phyloP scores from a whole-genome alignment of 2,329 filamentous ascomycete genomes.

The Apiospora marii region DNA sequence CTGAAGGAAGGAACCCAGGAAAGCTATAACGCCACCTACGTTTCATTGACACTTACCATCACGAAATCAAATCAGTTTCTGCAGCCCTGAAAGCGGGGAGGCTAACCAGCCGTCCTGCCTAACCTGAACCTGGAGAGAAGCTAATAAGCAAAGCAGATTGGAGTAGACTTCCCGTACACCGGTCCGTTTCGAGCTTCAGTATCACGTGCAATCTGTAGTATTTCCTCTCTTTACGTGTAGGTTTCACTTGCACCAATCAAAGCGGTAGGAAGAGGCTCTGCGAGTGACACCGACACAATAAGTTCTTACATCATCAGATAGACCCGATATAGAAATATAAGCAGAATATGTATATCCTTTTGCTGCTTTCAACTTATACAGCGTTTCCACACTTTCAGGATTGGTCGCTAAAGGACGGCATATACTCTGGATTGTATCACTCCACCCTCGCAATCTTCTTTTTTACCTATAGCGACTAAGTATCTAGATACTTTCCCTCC shows the following conservation, averaged over 20 bases:
- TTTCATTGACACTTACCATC: background rate
- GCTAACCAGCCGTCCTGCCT: constrained; percentile 13
- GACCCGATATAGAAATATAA: background rate
- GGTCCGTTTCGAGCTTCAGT: background rate
- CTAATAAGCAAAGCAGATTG: background rate
- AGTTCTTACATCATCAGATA: too few species aligned
- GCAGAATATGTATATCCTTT: background rate
- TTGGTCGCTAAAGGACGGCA: background rate
- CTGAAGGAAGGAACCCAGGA: background rate
- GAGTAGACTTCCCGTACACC: background rate
- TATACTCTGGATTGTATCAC: background rate
- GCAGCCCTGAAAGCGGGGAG: constrained; percentile 4
- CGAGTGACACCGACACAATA: background rate
- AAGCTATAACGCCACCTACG: constrained; percentile 13
- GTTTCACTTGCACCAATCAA: background rate
- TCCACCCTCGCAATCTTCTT: background rate
- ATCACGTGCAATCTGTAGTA: background rate
- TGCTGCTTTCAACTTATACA: background rate
- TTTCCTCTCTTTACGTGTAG: background rate
- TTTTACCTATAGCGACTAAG: background rate
- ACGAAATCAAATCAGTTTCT: background rate
- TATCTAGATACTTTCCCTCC: background rate
- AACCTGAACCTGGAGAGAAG: background rate
- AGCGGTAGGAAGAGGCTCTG: background rate
- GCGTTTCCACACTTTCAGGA: background rate